Evolutionary conservation across 2,329 filamentous ascomycete genomes (phyloP).

Genomic region (Alternaria hordeiaustralica): DNA sequence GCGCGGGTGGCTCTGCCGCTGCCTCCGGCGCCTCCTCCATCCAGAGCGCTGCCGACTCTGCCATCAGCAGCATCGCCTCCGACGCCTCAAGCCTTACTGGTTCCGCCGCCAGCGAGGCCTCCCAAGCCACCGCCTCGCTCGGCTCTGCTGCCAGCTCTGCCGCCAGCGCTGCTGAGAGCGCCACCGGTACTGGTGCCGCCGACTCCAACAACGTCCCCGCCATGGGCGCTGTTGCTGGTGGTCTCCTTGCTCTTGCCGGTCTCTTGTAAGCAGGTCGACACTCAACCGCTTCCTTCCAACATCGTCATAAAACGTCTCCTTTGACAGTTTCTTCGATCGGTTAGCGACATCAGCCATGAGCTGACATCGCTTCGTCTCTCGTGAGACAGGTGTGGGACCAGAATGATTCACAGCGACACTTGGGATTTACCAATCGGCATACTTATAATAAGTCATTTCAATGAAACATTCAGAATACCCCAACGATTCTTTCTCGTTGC

Average conservation of each 20-base stretch:
- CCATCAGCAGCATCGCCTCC: conserved; percentile 14
- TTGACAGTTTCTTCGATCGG: conserved; percentile 8
- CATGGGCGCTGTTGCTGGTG: conserved; percentile 42
- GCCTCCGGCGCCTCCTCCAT: conserved; percentile 21
- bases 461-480: conserved; percentile 5
- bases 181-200: conserved; percentile 23
- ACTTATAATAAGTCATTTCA: conserved; percentile 12
- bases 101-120: not conserved
- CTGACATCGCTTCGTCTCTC: conserved; percentile 19
- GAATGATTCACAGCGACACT: conserved; percentile 1
- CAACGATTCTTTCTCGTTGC: accelerated
- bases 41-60: conserved; percentile 19
- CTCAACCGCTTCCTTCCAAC: not conserved
- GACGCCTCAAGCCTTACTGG: not conserved
- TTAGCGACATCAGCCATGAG: conserved; percentile 8
- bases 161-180: conserved; percentile 16
- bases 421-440: not conserved
- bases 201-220: conserved; percentile 35
- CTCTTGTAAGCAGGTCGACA: conserved; percentile 36
- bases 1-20: conserved; percentile 13
- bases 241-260: conserved; percentile 39
- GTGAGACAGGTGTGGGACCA: conserved; percentile 13
- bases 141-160: conserved; percentile 8
- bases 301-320: conserved; percentile 7
- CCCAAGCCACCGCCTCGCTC: not conserved